phyloP scores from a whole-genome alignment of 208 protist genomes.

The Paratrypanosoma confusum region DNA sequence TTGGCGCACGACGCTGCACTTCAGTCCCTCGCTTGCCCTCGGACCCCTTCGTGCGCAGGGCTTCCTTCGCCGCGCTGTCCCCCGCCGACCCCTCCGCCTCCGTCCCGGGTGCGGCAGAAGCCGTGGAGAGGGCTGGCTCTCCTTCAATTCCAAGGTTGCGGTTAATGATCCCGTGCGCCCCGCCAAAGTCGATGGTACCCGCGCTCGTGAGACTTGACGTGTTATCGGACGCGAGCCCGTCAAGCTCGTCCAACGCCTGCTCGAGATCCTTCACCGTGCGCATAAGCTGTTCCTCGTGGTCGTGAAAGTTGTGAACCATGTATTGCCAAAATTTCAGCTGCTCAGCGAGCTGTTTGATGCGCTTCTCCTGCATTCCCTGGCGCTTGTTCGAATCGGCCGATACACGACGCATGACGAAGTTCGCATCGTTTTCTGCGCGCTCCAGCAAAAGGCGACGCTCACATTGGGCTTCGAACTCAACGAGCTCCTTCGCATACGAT shows the following conservation, averaged over 20 bases:
- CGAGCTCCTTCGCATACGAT: conserved; percentile 82
- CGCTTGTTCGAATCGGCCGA: conserved; percentile 62
- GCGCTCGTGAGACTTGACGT: conserved; percentile 24
- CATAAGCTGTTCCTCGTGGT: conserved; percentile 80
- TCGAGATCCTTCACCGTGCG: conserved; percentile 63
- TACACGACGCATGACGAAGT: conserved; percentile 83
- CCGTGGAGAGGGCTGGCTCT: neutral
- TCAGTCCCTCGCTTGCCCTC: neutral
- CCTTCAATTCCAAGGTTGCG: neutral
- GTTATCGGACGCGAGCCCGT: conserved; percentile 55
- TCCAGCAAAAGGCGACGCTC: conserved; percentile 70
- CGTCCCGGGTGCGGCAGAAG: neutral
- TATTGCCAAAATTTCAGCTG: conserved; percentile 90
- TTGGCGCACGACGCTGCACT: conserved; percentile 24
- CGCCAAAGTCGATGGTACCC: conserved; percentile 79
- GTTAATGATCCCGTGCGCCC: conserved; percentile 5
- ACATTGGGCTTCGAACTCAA: conserved; percentile 80
- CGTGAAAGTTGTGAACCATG: conserved; percentile 89
- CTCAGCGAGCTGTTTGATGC: conserved; percentile 69
- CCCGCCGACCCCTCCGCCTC: neutral
- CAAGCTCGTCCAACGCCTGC: conserved; percentile 61
- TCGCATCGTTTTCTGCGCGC: conserved; percentile 75
- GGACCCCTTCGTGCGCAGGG: neutral
- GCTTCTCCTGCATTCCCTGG: conserved; percentile 85
- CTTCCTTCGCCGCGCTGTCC: neutral